These are phyloP conservation scores for Pistacia integerrima DNA, from an alignment of 345 rosid genomes.

Conservation along the genomic window DNA sequence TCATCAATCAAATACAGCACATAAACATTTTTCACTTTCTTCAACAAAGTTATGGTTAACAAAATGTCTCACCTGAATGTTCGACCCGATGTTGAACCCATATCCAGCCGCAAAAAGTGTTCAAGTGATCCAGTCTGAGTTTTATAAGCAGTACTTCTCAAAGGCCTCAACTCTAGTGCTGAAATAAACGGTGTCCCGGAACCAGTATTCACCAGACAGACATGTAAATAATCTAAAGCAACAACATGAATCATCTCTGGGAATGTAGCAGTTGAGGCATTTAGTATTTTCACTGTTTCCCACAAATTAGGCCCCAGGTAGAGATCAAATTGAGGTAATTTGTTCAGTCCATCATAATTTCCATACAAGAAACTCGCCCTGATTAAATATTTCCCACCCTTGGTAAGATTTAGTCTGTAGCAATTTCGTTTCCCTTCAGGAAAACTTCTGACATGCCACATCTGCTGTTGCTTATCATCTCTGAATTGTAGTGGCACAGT, in stretches of 20 bases:
- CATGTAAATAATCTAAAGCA: conserved; percentile 27
- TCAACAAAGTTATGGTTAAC: background rate
- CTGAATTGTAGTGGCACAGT: conserved; percentile 29
- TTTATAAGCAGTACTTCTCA: conserved; percentile 21
- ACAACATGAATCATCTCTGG: conserved; percentile 44
- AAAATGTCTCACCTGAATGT: conserved; percentile 29
- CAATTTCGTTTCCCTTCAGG: conserved; percentile 41
- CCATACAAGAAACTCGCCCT: conserved; percentile 55
- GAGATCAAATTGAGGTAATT: conserved; percentile 47
- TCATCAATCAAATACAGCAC: background rate
- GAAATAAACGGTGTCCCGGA: conserved; percentile 54
- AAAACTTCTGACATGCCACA: conserved; percentile 38
- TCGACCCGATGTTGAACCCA: conserved; percentile 10
- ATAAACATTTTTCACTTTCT: background rate
- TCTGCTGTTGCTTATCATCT: conserved; percentile 12
- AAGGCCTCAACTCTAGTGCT: conserved; percentile 46
- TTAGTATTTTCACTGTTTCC: conserved; percentile 22
- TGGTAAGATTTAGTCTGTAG: conserved; percentile 25
- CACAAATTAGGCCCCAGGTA: conserved; percentile 49
- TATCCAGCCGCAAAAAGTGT: background rate
- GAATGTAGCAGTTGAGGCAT: background rate
- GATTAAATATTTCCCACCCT: conserved; percentile 41
- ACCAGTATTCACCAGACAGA: conserved; percentile 50
- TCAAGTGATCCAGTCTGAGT: conserved; percentile 24
- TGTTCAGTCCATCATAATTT: conserved; percentile 42